phyloP scores from a whole-genome alignment of 1,139 yeast species.

The Geotrichum cucujoidarum region DNA sequence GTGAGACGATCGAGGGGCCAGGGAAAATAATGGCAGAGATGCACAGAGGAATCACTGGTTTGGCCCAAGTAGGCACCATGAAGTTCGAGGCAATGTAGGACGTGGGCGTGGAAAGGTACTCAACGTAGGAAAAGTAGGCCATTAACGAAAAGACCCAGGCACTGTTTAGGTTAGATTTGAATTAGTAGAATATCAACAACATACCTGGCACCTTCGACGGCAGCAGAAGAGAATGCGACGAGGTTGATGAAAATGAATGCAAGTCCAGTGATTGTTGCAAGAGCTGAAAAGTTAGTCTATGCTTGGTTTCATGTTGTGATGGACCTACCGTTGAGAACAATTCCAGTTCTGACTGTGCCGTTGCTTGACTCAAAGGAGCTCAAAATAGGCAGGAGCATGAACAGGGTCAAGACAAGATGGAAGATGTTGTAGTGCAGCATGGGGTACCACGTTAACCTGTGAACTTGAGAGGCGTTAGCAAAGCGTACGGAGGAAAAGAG shows the following conservation, averaged over 20 bases:
- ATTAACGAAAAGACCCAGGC: slow-evolving; percentile 74
- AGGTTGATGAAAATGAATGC: slow-evolving; percentile 55
- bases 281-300: slow-evolving; percentile 29
- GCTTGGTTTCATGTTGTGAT: neutral
- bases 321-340: slow-evolving; percentile 51
- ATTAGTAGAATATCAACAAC: neutral
- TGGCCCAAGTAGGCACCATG: slow-evolving; percentile 54
- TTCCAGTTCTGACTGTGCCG: slow-evolving; percentile 86
- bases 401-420: slow-evolving; percentile 62
- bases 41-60: slow-evolving; percentile 55
- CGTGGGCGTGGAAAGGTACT: slow-evolving; percentile 49
- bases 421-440: slow-evolving; percentile 57
- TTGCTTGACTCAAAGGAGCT: slow-evolving; percentile 60
- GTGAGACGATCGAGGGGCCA: slow-evolving; percentile 70
- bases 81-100: slow-evolving; percentile 29
- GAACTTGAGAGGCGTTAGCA: no score
- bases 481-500: no score
- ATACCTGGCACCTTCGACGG: slow-evolving; percentile 16
- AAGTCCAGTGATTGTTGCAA: slow-evolving; percentile 68
- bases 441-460: slow-evolving; percentile 69
- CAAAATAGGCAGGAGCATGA: slow-evolving; percentile 59
- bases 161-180: slow-evolving; percentile 31
- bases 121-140: slow-evolving; percentile 59
- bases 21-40: slow-evolving; percentile 49
- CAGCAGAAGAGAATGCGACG: slow-evolving; percentile 54